Evolutionary conservation across 768 basidiomycete genomes (phyloP).

Genomic region (Tricholomella constricta): DNA sequence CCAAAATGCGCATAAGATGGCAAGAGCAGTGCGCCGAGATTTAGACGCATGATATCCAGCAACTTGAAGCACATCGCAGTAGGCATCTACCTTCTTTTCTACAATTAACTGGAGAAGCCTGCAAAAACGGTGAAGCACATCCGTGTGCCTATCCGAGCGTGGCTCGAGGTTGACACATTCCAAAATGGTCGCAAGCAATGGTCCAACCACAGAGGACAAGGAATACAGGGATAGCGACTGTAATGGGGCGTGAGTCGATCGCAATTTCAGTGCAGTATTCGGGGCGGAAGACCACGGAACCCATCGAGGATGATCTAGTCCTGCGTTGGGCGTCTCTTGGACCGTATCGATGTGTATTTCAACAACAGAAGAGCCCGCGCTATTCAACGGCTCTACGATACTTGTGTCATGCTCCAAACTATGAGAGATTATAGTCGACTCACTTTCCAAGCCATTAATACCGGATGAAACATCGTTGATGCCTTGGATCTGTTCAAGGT

Average conservation of each 20-base stretch:
- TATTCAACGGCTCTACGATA: slow-evolving; percentile 11
- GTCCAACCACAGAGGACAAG: slow-evolving; percentile 61
- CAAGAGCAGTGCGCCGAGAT: slow-evolving; percentile 56
- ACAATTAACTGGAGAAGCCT: slow-evolving; percentile 56
- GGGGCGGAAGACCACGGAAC: slow-evolving; percentile 27
- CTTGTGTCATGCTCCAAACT: neutral
- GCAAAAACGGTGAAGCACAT: slow-evolving; percentile 50
- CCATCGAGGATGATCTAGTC: slow-evolving; percentile 22
- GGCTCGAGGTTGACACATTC: slow-evolving; percentile 51
- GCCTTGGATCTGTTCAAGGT: slow-evolving; percentile 41
- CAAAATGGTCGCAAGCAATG: slow-evolving; percentile 62
- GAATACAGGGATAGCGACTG: slow-evolving; percentile 59
- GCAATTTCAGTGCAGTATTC: slow-evolving; percentile 26
- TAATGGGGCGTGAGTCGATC: slow-evolving; percentile 58
- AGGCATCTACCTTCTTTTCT: slow-evolving; percentile 63
- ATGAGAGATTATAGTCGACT: neutral
- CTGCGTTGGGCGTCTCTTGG: slow-evolving; percentile 26
- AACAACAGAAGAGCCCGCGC: slow-evolving; percentile 41
- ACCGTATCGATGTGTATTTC: slow-evolving; percentile 65
- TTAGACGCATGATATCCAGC: slow-evolving; percentile 63
- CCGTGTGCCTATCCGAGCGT: slow-evolving; percentile 26
- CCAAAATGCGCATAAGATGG: slow-evolving; percentile 63
- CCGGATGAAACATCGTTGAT: slow-evolving; percentile 8
- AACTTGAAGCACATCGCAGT: slow-evolving; percentile 71
- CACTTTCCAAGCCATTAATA: slow-evolving; percentile 11